Conservation (phyloP, 2,329 filamentous ascomycete genomes). For the Fusarium zealandicum region DNA sequence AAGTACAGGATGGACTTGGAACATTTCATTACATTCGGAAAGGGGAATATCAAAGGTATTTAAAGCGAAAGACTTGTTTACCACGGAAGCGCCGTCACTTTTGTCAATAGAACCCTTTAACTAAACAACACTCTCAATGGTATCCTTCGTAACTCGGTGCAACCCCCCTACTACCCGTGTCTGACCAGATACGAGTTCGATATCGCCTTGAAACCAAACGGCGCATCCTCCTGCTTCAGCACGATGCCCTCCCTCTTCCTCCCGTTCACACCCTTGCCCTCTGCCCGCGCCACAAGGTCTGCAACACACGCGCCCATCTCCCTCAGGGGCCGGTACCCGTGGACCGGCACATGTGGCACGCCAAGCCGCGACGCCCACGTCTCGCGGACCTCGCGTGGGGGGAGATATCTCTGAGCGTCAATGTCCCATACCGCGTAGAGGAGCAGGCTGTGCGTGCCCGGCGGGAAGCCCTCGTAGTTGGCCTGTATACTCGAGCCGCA, state of each 20-base stretch:
- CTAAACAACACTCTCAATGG: conserved; percentile 37
- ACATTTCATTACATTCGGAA: conserved; percentile 20
- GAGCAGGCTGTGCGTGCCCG: conserved; percentile 42
- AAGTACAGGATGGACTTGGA: not conserved
- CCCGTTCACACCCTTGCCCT: conserved; percentile 35
- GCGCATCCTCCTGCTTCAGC: conserved; percentile 32
- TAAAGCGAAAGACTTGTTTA: conserved; percentile 39
- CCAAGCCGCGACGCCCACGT: conserved; percentile 38
- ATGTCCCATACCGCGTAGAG: conserved; percentile 47
- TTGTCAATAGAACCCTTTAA: conserved; percentile 44
- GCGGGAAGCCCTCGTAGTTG: conserved; percentile 36
- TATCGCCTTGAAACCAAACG: conserved; percentile 38
- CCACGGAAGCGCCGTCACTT: conserved; percentile 41
- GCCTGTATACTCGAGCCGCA: conserved; percentile 35
- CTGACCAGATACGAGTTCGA: conserved; percentile 41
- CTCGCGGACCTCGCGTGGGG: conserved; percentile 40
- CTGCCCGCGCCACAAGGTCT: conserved; percentile 31
- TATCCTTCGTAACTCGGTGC: conserved; percentile 38
- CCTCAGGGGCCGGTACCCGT: conserved; percentile 26
- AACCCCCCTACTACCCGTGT: conserved; percentile 32
- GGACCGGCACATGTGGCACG: conserved; percentile 45
- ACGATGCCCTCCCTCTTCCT: conserved; percentile 38
- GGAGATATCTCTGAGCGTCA: conserved; percentile 38
- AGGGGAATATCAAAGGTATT: conserved; percentile 23
- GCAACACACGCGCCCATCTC: conserved; percentile 18